Percentiles rank a stretch among this genome's conserved stretches.
These are phyloP conservation scores for Candida endomychidarum DNA, from an alignment of 805 yeast genomes.

Conservation along the genomic window DNA sequence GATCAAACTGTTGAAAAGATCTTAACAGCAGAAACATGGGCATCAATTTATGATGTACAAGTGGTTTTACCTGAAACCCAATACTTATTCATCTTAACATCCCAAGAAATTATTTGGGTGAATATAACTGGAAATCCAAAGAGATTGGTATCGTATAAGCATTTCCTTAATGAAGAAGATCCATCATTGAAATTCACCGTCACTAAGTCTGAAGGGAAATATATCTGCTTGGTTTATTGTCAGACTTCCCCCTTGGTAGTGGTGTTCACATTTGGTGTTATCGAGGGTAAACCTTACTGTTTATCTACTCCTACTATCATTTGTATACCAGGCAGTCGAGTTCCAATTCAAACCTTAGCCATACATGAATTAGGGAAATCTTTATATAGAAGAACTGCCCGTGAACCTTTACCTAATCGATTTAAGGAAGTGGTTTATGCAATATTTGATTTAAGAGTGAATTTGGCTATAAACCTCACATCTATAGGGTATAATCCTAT, in stretches of 20 bases:
- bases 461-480: conserved; percentile 11
- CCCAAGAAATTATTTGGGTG: conserved; percentile 61
- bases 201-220: conserved; percentile 20
- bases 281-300: conserved; percentile 27
- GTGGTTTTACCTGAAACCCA: conserved; percentile 14
- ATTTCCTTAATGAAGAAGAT: conserved; percentile 56
- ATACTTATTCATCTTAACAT: conserved; percentile 57
- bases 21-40: conserved; percentile 54
- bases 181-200: conserved; percentile 47
- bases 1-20: conserved; percentile 23
- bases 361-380: conserved; percentile 7
- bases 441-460: conserved; percentile 11
- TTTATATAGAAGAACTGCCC: conserved; percentile 1
- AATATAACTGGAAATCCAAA: conserved; percentile 23
- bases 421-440: conserved; percentile 2
- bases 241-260: conserved; percentile 30
- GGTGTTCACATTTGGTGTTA: conserved; percentile 31
- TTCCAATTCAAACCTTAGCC: conserved; percentile 10
- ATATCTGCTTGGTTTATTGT: conserved; percentile 28
- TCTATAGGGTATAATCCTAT: conserved; percentile 8
- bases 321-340: conserved; percentile 11
- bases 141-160: conserved; percentile 71
- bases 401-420: background rate
- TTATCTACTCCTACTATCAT: conserved; percentile 17
- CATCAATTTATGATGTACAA: conserved; percentile 46